Evolutionary conservation across 345 rosid species (phyloP).

Genomic region (Euphorbia peplus): DNA sequence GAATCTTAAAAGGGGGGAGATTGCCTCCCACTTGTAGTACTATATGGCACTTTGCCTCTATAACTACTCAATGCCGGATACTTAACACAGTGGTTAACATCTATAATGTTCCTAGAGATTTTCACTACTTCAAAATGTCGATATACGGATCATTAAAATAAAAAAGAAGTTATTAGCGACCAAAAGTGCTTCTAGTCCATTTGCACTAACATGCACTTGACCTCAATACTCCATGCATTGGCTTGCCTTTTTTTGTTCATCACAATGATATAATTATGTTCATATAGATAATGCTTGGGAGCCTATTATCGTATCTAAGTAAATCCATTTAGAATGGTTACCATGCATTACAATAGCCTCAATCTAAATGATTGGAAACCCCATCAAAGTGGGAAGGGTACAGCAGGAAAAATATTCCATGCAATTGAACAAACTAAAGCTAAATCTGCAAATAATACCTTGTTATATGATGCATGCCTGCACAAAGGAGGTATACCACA

Average conservation of each 20-base stretch:
- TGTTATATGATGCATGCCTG: conserved; percentile 60
- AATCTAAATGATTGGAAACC: background rate
- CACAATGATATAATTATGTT: background rate
- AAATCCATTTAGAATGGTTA: background rate
- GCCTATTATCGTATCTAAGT: background rate
- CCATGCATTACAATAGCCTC: background rate
- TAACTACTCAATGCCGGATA: too few species aligned
- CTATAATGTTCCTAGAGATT: background rate
- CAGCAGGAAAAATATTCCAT: conserved; percentile 9
- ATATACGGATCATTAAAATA: too few species aligned
- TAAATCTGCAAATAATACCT: conserved; percentile 46
- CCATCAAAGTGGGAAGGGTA: background rate
- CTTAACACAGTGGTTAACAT: background rate
- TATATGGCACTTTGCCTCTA: too few species aligned
- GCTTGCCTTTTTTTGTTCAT: background rate
- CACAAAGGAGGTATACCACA: conserved; percentile 63
- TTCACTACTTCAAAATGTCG: too few species aligned
- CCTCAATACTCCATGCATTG: background rate
- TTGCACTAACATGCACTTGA: background rate
- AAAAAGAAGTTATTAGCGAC: background rate
- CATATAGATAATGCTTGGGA: background rate
- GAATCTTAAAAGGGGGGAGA: too few species aligned
- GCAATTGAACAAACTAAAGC: background rate
- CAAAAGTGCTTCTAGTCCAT: background rate
- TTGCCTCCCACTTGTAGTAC: too few species aligned